Evolutionary conservation across 768 basidiomycete genomes (phyloP).

Genomic region (Vishniacozyma victoriae): DNA sequence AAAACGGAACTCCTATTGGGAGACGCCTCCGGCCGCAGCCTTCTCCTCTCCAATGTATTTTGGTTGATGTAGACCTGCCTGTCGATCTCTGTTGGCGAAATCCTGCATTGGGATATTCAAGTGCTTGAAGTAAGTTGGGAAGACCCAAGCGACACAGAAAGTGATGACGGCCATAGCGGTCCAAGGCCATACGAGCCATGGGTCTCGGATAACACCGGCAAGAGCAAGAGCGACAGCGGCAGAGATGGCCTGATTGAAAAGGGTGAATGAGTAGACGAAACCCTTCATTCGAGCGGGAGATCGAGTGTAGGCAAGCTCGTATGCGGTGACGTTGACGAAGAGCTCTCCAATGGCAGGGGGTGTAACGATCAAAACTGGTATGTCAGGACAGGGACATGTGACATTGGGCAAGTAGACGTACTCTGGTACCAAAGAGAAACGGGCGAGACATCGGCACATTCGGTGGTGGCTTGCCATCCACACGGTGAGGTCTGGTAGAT

Average conservation of each 20-base stretch:
- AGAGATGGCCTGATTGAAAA: slow-evolving; percentile 42
- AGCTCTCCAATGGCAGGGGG: slow-evolving; percentile 37
- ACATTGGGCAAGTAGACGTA: slow-evolving; percentile 34
- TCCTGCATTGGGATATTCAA: slow-evolving; percentile 31
- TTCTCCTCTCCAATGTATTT: no score
- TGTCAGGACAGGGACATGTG: slow-evolving; percentile 9
- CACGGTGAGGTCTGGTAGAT: slow-evolving; percentile 44
- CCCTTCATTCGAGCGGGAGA: slow-evolving; percentile 46
- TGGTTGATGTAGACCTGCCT: slow-evolving; percentile 23
- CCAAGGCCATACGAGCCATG: slow-evolving; percentile 42
- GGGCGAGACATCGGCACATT: slow-evolving; percentile 25
- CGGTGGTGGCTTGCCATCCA: slow-evolving; percentile 39
- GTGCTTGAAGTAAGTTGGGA: slow-evolving; percentile 40
- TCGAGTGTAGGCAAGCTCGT: slow-evolving; percentile 46
- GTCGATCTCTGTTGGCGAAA: slow-evolving; percentile 26
- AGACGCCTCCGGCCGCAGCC: no score
- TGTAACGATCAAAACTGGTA: background rate
- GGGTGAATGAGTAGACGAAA: slow-evolving; percentile 41
- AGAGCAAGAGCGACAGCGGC: slow-evolving; percentile 39
- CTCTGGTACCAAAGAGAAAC: slow-evolving; percentile 38
- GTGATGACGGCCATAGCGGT: slow-evolving; percentile 30
- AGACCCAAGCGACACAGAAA: slow-evolving; percentile 28
- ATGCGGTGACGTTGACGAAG: slow-evolving; percentile 44
- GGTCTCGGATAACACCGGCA: slow-evolving; percentile 40
- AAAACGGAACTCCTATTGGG: no score